Percentiles rank a stretch among this genome's conserved stretches.
Evolutionary conservation across 331 rosid genomes (phyloP).

Genomic region (Acacia pycnantha): DNA sequence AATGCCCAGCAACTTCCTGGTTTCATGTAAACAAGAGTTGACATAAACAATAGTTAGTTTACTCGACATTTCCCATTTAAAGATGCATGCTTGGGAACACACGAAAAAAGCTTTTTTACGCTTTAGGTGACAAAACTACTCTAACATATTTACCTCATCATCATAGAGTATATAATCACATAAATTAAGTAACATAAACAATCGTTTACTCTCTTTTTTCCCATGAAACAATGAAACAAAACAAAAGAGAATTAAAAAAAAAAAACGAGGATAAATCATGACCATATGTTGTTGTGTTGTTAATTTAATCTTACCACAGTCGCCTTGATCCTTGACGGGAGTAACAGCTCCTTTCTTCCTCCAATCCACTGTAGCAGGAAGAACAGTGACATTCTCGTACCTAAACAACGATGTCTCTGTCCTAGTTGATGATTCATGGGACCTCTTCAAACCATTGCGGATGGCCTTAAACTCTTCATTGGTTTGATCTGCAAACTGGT

Average conservation of each 20-base stretch:
- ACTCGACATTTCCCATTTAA: too few species aligned
- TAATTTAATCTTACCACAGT: conserved; percentile 36
- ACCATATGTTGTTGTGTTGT: neutral
- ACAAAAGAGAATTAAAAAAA: neutral
- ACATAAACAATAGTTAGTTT: neutral
- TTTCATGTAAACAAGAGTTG: neutral
- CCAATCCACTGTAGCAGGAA: conserved; percentile 44
- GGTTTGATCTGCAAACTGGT: conserved; percentile 37
- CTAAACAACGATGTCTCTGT: neutral
- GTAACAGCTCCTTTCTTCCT: conserved; percentile 44
- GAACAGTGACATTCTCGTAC: conserved; percentile 27
- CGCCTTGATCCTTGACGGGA: conserved; percentile 44
- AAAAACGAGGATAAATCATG: neutral
- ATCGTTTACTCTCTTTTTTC: too few species aligned
- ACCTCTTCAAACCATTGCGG: conserved; percentile 34
- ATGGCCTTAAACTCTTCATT: conserved; percentile 32
- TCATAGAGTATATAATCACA: too few species aligned
- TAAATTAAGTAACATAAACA: too few species aligned
- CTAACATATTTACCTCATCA: too few species aligned
- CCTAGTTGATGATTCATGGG: neutral
- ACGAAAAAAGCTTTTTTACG: too few species aligned
- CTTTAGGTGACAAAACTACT: too few species aligned
- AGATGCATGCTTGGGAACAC: too few species aligned
- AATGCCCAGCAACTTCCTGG: conserved; percentile 52
- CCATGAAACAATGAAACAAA: too few species aligned